Evolutionary conservation across 2,329 filamentous ascomycete species (phyloP).

Genomic region (Trichophyton verrucosum): DNA sequence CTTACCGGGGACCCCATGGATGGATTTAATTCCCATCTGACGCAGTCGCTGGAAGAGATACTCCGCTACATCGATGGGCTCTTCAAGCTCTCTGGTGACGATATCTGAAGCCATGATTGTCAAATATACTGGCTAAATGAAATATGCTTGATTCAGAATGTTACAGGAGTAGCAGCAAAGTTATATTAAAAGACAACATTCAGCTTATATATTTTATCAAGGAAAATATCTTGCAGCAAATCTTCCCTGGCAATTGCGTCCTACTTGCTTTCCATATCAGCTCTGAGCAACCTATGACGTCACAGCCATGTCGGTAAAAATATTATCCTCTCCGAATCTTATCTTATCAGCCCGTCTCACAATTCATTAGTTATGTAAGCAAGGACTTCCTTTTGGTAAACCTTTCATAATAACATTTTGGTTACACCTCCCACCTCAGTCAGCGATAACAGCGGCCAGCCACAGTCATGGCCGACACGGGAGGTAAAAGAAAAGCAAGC

Average conservation of each 20-base stretch:
- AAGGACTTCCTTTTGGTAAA: neutral
- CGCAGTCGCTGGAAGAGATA: conserved; percentile 40
- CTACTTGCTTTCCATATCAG: neutral
- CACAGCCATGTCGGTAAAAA: neutral
- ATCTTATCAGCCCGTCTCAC: neutral
- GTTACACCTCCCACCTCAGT: neutral
- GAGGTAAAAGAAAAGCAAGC: neutral
- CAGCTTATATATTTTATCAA: neutral
- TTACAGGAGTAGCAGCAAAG: neutral
- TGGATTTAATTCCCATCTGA: conserved; percentile 37
- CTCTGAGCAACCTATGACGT: neutral
- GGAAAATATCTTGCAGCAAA: neutral
- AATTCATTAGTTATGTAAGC: neutral
- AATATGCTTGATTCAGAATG: neutral
- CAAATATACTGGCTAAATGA: neutral
- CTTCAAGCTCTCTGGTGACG: conserved; percentile 32
- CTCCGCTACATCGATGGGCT: conserved; percentile 35
- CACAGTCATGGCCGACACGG: neutral
- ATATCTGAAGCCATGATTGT: conserved; percentile 30
- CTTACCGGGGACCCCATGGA: conserved; percentile 43
- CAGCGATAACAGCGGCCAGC: too few species aligned
- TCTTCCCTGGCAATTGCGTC: neutral
- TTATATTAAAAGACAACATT: neutral
- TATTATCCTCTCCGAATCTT: neutral
- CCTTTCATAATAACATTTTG: too few species aligned